Base-by-base conservation (phyloP, 768 basidiomycete species). In the Boletus edulis region DNA sequence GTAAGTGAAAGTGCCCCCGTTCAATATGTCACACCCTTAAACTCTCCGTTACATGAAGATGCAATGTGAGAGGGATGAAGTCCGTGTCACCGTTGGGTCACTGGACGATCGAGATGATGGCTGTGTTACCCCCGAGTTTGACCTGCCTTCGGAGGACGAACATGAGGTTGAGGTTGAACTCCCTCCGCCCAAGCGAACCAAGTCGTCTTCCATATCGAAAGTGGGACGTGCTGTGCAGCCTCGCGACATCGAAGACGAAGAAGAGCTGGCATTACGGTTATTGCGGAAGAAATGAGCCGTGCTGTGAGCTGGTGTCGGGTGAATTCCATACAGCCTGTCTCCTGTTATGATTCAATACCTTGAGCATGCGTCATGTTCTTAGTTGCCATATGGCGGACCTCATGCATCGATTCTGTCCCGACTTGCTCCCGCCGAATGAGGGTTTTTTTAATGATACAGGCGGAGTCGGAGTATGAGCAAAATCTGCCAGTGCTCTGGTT, bases 81-180 rank as follows among this genome's bases (percentile, higher is more conserved):
- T 9, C 6, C 34, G 18, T 4, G 62, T 46, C 27, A 34, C 46
- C 4, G 71, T 79, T 37, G 73, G 76, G 17, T 73, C 74, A 18
- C 65, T 72, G 22, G 75, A 66, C 3, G 69, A 77, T 9, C 82
- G 81, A 56, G 86, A 87, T 54, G 85, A 87, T 61, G 87, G 87
- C 0, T 87, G 89, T 67, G 79, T 84, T 11, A 86, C 85, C 1
- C 90, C 88, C 2, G 81, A 83, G 38, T 88, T 91, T 60, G 82
- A 85, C 58, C 60, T 86, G 20, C 74, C 76, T 2, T 69, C 66
- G 27, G 70, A 60, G 13, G 69, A 77, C 17, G 77, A 62, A 4
- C 68, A 76, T 20, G 76, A 75, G 58, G 58, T 67, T 52, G 67
- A 65, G 14, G 40, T 52, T 31, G 51, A 38, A 9, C 62, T 46